phyloP scores from a whole-genome alignment of 2,329 filamentous ascomycete genomes.

The Sclerotiophoma versabilis region DNA sequence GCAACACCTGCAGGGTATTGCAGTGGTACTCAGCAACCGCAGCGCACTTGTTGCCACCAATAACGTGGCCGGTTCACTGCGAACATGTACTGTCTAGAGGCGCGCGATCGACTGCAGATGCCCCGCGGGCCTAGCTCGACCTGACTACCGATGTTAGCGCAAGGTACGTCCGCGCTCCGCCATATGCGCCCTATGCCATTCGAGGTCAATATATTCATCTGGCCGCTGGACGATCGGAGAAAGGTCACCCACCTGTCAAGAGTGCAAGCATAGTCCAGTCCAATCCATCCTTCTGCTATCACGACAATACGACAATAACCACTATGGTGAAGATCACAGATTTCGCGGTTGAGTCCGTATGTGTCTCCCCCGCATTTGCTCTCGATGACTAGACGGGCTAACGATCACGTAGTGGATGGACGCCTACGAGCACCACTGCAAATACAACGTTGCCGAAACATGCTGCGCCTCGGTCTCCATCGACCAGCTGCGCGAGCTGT shows the following conservation, averaged over 20 bases:
- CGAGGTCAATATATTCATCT: constrained; percentile 4
- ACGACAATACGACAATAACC: not conserved
- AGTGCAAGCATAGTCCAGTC: not conserved
- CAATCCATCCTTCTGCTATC: not conserved
- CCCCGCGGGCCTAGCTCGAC: not conserved
- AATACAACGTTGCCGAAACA: constrained; percentile 79
- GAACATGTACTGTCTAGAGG: not conserved
- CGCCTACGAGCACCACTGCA: constrained; percentile 59
- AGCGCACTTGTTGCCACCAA: not conserved
- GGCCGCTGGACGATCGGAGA: constrained; percentile 8
- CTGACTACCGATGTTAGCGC: constrained; percentile 1
- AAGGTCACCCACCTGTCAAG: not conserved
- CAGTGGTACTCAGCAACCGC: not conserved
- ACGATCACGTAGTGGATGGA: constrained; percentile 62
- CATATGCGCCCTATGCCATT: constrained; percentile 27
- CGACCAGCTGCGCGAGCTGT: constrained; percentile 68
- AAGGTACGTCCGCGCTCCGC: constrained; percentile 10
- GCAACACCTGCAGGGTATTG: not conserved
- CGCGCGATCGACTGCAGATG: constrained; percentile 2
- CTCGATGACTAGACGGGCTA: constrained; percentile 17
- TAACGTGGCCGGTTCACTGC: not conserved
- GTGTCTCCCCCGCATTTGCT: constrained; percentile 35
- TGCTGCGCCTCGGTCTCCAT: constrained; percentile 79
- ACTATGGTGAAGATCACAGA: constrained; percentile 65
- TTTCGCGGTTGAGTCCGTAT: constrained; percentile 75